A percentile compares a stretch with the other conserved stretches of the same genome.
Evolutionary conservation across 805 yeast genomes (phyloP).

Genomic region (Hanseniaspora jakobsenii): DNA sequence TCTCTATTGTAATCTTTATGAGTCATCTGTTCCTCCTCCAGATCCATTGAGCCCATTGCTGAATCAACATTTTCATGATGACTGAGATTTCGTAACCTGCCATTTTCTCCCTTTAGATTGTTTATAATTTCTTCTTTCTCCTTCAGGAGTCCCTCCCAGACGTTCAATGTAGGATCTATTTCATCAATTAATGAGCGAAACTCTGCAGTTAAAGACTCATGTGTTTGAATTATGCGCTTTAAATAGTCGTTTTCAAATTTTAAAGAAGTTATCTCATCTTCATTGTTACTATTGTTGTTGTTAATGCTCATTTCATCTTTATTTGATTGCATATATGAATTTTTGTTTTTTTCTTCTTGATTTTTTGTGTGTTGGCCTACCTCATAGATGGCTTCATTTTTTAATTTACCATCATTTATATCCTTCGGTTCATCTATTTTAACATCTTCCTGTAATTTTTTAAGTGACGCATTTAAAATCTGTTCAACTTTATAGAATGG

Average conservation of each 20-base stretch:
- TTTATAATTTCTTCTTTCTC: not conserved
- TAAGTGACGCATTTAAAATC: constrained; percentile 21
- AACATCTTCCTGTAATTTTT: constrained; percentile 3
- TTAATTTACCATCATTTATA: no score
- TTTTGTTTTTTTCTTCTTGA: no score
- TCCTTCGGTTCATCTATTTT: no score
- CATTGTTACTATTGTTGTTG: no score
- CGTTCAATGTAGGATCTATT: not conserved
- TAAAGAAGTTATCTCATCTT: constrained; percentile 26
- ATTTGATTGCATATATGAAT: no score
- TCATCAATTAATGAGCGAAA: not conserved
- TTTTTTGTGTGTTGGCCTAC: no score
- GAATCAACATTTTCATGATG: not conserved
- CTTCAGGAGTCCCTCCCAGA: not conserved
- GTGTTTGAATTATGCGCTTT: constrained; percentile 15
- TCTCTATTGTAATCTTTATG: no score
- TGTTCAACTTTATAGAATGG: constrained; percentile 36
- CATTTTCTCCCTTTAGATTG: not conserved
- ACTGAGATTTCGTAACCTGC: not conserved
- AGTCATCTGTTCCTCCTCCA: no score
- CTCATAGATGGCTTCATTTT: no score
- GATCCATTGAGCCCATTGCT: no score
- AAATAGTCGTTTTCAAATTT: constrained; percentile 24
- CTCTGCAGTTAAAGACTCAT: not conserved
- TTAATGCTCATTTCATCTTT: constrained; percentile 23